Conservation (phyloP, 2,329 filamentous ascomycete genomes). For the Exophiala xenobiotica region DNA sequence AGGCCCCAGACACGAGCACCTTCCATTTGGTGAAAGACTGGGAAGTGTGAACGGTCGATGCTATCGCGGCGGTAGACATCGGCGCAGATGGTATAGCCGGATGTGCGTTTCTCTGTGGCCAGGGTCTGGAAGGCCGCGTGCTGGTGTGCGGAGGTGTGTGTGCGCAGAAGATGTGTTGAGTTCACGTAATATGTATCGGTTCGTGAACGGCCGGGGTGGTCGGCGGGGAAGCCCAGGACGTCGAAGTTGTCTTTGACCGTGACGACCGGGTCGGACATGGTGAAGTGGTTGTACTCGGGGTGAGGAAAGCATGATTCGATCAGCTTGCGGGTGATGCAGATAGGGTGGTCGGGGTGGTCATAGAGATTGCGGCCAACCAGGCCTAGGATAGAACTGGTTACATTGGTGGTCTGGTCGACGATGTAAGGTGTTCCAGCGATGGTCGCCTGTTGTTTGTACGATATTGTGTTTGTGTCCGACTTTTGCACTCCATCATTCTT, state of each 20-base stretch:
- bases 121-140: slow-evolving; percentile 68
- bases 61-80: slow-evolving; percentile 96
- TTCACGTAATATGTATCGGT: slow-evolving; percentile 98
- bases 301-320: slow-evolving; percentile 85
- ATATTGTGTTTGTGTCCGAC: slow-evolving; percentile 20
- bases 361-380: slow-evolving; percentile 79
- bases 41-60: slow-evolving; percentile 92
- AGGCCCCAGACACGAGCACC: slow-evolving; percentile 82
- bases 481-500: slow-evolving; percentile 5
- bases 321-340: slow-evolving; percentile 85
- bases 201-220: slow-evolving; percentile 82
- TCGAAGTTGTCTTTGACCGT: slow-evolving; percentile 89
- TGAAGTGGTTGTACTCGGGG: slow-evolving; percentile 70
- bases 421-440: slow-evolving; percentile 26
- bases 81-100: slow-evolving; percentile 85
- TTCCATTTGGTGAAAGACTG: slow-evolving; percentile 98
- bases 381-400: slow-evolving; percentile 70
- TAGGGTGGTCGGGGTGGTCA: slow-evolving; percentile 83
- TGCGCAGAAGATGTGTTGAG: slow-evolving; percentile 76
- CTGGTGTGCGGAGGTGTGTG: slow-evolving; percentile 95
- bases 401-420: slow-evolving; percentile 79
- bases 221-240: slow-evolving; percentile 82
- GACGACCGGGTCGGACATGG: slow-evolving; percentile 74
- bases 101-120: slow-evolving; percentile 42
- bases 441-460: slow-evolving; percentile 18